Evolutionary conservation across 2,329 filamentous ascomycete species (phyloP), one percentile per base, ranked within the genome.

Genomic region (Aspergillus spinulosporus): DNA sequence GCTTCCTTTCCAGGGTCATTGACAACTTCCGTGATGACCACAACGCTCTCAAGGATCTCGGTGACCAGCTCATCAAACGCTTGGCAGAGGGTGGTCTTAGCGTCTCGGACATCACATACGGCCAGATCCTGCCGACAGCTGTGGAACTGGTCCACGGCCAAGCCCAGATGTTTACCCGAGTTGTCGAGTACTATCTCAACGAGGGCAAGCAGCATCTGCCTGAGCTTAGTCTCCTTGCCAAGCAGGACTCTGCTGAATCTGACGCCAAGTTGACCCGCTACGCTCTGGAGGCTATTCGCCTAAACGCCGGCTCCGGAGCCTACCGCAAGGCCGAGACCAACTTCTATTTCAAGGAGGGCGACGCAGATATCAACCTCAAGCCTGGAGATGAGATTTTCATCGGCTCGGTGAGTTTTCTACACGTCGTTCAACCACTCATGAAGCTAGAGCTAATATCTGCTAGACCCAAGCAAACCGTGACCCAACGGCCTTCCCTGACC

Each of bases 101-200:
- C 51, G 75, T 80, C 2, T 79, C 85, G 26, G 86, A 92, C 49
- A 84, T 92, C 59, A 84, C 88, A 0, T 90, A 85, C 83, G 82
- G 81, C 26, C 86, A 90, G 67, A 81, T 92, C 39, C 66, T 92
- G 48, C 88, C 89, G 0, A 85, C 85, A 0, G 84, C 85, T 0
- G 81, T 81, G 3, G 83, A 86, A 1, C 82, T 88, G 70, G 85
- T 89, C 5, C 85, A 89, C 1, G 89, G 85, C 64, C 87, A 92
- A 69, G 85, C 83, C 1, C 84, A 89, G 66, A 78, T 88, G 64
- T 90, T 92, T 67, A 84, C 87, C 1, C 87, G 89, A 74, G 80
- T 88, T 1, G 77, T 91, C 15, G 88, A 92, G 68, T 91, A 84
- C 74, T 92, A 88, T 67, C 79, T 92, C 4, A 82, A 83, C 0